Conservation (phyloP, 2,329 filamentous ascomycete genomes). For the Fusarium fujikuroi region DNA sequence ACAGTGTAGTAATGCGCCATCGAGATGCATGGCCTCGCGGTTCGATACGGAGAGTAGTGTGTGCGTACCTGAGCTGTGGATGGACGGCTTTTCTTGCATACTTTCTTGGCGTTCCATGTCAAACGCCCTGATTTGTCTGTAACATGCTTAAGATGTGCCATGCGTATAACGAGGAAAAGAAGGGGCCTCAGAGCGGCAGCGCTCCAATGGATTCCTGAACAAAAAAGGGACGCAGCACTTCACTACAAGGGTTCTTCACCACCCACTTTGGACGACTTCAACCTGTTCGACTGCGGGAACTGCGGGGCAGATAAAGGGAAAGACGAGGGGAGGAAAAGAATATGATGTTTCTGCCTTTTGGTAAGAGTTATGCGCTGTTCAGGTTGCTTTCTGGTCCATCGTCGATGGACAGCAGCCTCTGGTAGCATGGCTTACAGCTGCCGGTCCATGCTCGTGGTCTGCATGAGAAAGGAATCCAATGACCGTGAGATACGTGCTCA, state of each 20-base stretch:
- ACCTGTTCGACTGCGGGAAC: conserved; percentile 12
- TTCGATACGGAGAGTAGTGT: conserved; percentile 30
- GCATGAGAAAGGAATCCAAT: conserved; percentile 24
- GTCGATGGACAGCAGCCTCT: not conserved
- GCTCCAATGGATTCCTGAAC: conserved; percentile 9
- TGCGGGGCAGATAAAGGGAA: conserved; percentile 14
- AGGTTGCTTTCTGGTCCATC: not conserved
- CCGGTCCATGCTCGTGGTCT: conserved; percentile 2
- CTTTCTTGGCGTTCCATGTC: conserved; percentile 17
- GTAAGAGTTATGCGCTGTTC: conserved; percentile 14
- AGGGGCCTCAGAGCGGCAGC: conserved; percentile 33
- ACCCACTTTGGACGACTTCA: conserved; percentile 7
- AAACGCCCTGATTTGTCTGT: conserved; percentile 25
- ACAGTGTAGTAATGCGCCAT: conserved; percentile 32
- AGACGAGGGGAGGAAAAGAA: not conserved
- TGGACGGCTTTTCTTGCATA: conserved; percentile 29
- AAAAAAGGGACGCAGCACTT: conserved; percentile 9
- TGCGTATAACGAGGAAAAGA: conserved; percentile 11
- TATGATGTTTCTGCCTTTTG: conserved; percentile 11
- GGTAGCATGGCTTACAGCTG: not conserved
- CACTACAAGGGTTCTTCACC: conserved; percentile 13
- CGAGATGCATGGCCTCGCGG: conserved; percentile 36
- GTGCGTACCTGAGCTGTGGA: conserved; percentile 29
- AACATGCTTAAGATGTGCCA: conserved; percentile 17
- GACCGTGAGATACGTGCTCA: not conserved